Evolutionary conservation across 2,329 filamentous ascomycete species (phyloP), one percentile per base, ranked within the genome.

Genomic region (Diaporthe eres): DNA sequence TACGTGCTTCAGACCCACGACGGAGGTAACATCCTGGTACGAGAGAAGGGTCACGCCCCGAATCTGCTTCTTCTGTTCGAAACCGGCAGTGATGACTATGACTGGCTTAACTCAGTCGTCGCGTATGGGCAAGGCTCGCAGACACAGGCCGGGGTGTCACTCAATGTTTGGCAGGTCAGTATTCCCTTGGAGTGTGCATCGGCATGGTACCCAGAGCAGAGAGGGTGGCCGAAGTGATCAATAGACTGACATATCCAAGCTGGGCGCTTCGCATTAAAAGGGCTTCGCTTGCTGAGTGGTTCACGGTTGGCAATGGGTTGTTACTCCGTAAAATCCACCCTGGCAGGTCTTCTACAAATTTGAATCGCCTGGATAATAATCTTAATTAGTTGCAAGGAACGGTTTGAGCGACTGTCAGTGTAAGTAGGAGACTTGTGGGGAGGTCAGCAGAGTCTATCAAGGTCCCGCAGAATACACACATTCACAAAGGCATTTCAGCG

Each of bases 1-100:
- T 86, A 86, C 55, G 81, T 83, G n/a, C 78, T 86, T 22, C 77
- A 82, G n/a, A 86, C 85, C 0, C 71, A 79, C 25, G 84, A 86
- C 74, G 84, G 84, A 4, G 82, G 80, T 17, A 81, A 83, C 70
- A 85, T 86, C 42, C 81, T 82, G 63, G 83, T 85, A 25, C 81
- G 81, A 37, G 84, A 84, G 60, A 79, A 78, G 37, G 85, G 85
- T 0, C 83, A 82, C 8, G 81, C 83, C 1, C 84, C 85, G 49
- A 78, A 82, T 17, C 82, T 85, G 39, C 79, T 82, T 19, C 81
- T 83, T 3, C 73, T 82, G 0, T 85, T 85, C 42, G 84, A 86
- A 75, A 83, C 82, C 0, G 81, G 82, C 0, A 81, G 82, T 67
- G 77, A 80, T 1, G 80, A 83, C 39, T 86, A 86, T 70, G 77